Evolutionary conservation across 495 filamentous ascomycete species (phyloP).

Genomic region (Lichenothelia convexa): DNA sequence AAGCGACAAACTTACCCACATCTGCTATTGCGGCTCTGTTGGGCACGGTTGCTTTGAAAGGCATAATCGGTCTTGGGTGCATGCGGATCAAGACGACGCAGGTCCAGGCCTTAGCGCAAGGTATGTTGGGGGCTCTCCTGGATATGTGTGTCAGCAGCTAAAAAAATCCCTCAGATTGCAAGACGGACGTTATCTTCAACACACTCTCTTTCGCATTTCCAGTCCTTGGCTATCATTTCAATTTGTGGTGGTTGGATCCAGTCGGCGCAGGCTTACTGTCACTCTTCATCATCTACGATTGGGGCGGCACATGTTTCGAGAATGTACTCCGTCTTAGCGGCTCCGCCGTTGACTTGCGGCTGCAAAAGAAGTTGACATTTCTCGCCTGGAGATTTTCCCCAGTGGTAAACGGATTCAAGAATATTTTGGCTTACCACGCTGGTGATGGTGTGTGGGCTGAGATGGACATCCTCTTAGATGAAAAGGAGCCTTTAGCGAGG

Average conservation of each 20-base stretch:
- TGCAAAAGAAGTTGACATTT: constrained; percentile 26
- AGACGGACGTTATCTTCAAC: constrained; percentile 34
- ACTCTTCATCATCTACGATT: constrained; percentile 32
- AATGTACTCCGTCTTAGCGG: constrained; percentile 29
- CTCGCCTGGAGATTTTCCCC: constrained; percentile 28
- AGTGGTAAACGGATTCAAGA: constrained; percentile 28
- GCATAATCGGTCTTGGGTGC: constrained; percentile 28
- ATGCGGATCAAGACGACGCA: constrained; percentile 30
- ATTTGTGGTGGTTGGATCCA: constrained; percentile 33
- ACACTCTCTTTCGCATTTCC: constrained; percentile 31
- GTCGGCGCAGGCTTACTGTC: constrained; percentile 27
- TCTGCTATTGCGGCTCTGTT: constrained; percentile 26
- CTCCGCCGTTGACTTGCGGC: constrained; percentile 15
- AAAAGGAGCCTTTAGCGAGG: constrained; percentile 20
- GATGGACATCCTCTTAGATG: constrained; percentile 27
- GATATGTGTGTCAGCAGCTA: not conserved
- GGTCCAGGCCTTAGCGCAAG: constrained; percentile 31
- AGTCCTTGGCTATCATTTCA: constrained; percentile 21
- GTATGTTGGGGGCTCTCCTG: constrained; percentile 1
- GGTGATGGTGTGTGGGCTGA: constrained; percentile 33
- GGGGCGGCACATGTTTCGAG: constrained; percentile 27
- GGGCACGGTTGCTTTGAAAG: constrained; percentile 27
- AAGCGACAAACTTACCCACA: constrained; percentile 16
- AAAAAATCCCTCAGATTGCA: constrained; percentile 20
- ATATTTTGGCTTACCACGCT: constrained; percentile 27